These are phyloP conservation scores for Coelastrella sp. DNA, from an alignment of 139 green algal species.

Conservation along the genomic window DNA sequence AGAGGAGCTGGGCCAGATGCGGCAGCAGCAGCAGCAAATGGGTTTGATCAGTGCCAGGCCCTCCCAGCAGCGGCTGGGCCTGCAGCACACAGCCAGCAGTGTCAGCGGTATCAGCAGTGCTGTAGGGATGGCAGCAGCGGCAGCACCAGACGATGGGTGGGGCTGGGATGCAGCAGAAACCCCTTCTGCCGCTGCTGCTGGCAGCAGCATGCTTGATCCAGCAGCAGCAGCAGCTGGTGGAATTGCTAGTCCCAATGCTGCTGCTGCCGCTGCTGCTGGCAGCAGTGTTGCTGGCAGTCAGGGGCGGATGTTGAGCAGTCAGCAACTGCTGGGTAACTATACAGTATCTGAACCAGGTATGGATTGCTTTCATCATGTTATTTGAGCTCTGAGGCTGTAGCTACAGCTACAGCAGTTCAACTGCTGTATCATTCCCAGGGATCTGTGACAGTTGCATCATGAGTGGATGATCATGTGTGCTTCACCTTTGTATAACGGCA, in stretches of 20 bases:
- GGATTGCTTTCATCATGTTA: no score
- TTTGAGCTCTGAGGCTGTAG: not conserved
- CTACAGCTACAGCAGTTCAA: not conserved
- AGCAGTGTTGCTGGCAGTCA: not conserved
- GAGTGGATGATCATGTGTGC: no score
- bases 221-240: not conserved
- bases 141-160: conserved; percentile 24
- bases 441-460: no score
- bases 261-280: not conserved
- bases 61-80: not conserved
- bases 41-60: not conserved
- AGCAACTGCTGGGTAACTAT: conserved; percentile 31
- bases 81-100: conserved; percentile 21
- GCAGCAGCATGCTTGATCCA: not conserved
- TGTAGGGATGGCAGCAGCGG: not conserved
- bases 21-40: conserved; percentile 43
- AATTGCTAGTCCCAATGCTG: not conserved
- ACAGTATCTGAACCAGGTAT: conserved; percentile 35
- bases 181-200: not conserved
- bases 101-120: conserved; percentile 7
- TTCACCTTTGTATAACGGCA: no score
- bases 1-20: conserved; percentile 45
- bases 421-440: no score
- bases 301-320: not conserved
- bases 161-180: not conserved